Evolutionary conservation across 2,329 filamentous ascomycete species (phyloP).

Genomic region (Penicillium sp.): DNA sequence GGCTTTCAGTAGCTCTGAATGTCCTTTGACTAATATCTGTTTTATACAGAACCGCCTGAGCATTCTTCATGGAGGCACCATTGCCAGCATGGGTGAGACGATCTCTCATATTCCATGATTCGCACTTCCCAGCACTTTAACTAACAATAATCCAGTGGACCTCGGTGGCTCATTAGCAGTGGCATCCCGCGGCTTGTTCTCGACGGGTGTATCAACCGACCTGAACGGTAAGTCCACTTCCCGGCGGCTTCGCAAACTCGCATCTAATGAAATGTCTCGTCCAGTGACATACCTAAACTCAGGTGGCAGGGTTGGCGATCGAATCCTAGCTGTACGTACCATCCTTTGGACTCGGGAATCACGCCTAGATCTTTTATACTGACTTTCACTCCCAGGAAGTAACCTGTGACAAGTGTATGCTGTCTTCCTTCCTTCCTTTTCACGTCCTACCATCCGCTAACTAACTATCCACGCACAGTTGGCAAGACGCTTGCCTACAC

Average conservation of each 20-base stretch:
- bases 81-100: conserved; percentile 55
- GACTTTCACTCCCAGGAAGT: conserved; percentile 47
- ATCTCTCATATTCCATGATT: neutral
- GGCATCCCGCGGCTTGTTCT: conserved; percentile 61
- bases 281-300: conserved; percentile 60
- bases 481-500: conserved; percentile 65
- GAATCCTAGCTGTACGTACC: conserved; percentile 50
- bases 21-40: neutral
- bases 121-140: neutral
- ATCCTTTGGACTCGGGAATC: neutral
- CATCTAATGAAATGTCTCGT: conserved; percentile 2
- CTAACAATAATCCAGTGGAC: conserved; percentile 48
- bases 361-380: conserved; percentile 7
- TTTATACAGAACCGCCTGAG: conserved; percentile 56
- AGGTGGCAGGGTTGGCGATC: conserved; percentile 61
- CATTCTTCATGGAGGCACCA: conserved; percentile 65
- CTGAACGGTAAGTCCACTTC: conserved; percentile 49
- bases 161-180: conserved; percentile 64
- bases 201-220: conserved; percentile 65
- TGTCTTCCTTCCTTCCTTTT: neutral
- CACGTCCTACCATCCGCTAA: neutral
- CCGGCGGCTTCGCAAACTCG: neutral
- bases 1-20: neutral
- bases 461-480: conserved; percentile 41
- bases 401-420: conserved; percentile 61